Base-by-base conservation (phyloP, 140 eudicot genomes). In the Senecio squalidus region DNA sequence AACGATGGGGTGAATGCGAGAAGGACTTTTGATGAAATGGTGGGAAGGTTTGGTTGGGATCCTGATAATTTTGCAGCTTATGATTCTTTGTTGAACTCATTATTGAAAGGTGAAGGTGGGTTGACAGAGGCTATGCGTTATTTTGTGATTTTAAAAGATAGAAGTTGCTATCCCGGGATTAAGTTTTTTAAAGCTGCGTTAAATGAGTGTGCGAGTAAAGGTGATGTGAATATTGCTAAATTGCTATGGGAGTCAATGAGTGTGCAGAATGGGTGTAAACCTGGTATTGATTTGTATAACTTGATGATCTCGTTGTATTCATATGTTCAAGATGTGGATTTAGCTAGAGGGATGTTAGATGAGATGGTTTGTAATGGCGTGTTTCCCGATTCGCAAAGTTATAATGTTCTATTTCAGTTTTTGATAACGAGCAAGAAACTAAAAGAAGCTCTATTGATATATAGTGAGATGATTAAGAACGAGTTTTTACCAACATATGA, bases 321-420 rank as follows among this genome's bases (percentile, higher is more conserved):
- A 25, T 18, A 62, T 48, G 68, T 64, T 40, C 62, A 62, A 7
- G 91, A 89, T 16, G 52, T 41, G 51, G 84, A 75, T 51, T 34
- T 74, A 9, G 97, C 86, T 38, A 70, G 50, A 29, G 73, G 43
- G 67, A 56, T 68, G 61, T 60, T 89, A 36, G 97, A 89, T 58
- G 95, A 74, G 66, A 89, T 89, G 97, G 86, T 85, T 24, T 85
- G 50, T 15, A 70, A 82, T n/a, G 95, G 89, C 9, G 97, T 69
- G 9, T 89, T 80, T 62, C 95, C 95, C 0, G 78, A 89, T 71
- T 59, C 82, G 3, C 66, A 73, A 30, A 79, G 82, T 53, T 89
- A 89, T 20, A 74, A 79, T 55, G 18, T 68, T 9, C 2, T 85
- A 13, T 76, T 89, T 27, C 75, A 72, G 52, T 77, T 56, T 29